Percentiles rank a stretch among this genome's conserved stretches.
These are phyloP conservation scores for Oropetium thomaeum DNA, from an alignment of 176 grass and related monocot species.

Conservation along the genomic window DNA sequence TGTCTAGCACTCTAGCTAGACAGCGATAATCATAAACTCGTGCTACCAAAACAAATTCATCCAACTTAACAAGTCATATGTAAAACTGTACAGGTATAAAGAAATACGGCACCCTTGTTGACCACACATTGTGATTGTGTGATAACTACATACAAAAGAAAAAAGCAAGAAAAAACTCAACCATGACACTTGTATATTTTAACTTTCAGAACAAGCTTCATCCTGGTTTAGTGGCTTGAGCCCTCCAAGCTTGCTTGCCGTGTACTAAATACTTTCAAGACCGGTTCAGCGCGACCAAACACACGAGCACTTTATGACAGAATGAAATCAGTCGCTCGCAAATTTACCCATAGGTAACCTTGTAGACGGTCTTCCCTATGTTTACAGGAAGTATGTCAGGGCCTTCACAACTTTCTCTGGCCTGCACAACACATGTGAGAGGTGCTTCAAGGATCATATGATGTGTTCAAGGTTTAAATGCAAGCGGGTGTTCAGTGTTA, in stretches of 20 bases:
- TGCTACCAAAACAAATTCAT: not conserved
- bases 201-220: not conserved
- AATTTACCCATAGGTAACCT: not conserved
- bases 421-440: constrained; percentile 40
- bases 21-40: not conserved
- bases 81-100: not conserved
- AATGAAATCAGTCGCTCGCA: not conserved
- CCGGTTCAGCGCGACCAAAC: not conserved
- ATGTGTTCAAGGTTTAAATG: not conserved
- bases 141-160: not conserved
- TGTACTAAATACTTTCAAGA: not conserved
- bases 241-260: not conserved
- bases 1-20: too few relatives aligned
- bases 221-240: not conserved
- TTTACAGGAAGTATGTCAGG: constrained; percentile 56
- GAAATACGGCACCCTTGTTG: not conserved
- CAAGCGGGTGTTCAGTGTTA: not conserved
- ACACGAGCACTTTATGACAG: not conserved
- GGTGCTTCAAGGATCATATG: constrained; percentile 6
- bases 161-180: not conserved
- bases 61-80: not conserved
- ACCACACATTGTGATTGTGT: not conserved
- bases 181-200: not conserved
- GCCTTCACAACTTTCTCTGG: constrained; percentile 83
- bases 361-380: not conserved